phyloP scores from a whole-genome alignment of 2,329 filamentous ascomycete genomes.

The Phoma herbarum region DNA sequence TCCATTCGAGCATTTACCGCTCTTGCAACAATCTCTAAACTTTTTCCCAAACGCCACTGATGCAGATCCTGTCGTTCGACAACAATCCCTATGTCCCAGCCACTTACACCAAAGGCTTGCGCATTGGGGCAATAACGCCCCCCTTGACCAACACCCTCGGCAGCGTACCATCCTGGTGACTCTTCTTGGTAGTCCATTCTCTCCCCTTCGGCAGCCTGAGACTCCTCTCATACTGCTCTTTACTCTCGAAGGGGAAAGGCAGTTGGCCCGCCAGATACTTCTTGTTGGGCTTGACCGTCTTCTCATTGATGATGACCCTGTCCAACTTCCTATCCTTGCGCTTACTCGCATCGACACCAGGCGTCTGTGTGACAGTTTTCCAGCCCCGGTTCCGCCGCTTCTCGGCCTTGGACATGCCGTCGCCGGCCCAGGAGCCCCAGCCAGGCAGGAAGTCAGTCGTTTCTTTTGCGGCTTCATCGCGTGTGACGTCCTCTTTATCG shows the following conservation, averaged over 20 bases:
- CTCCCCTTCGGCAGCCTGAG: slow-evolving; percentile 87
- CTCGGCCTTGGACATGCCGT: slow-evolving; percentile 77
- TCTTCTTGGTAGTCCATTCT: slow-evolving; percentile 97
- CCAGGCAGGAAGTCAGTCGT: slow-evolving; percentile 87
- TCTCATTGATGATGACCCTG: slow-evolving; percentile 92
- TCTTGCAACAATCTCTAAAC: not conserved
- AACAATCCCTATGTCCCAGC: no score
- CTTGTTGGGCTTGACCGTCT: slow-evolving; percentile 86
- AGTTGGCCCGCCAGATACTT: slow-evolving; percentile 86
- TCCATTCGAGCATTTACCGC: not conserved
- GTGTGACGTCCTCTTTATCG: slow-evolving; percentile 77
- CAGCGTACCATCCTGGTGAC: slow-evolving; percentile 88
- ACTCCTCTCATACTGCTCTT: slow-evolving; percentile 88
- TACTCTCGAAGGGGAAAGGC: slow-evolving; percentile 88
- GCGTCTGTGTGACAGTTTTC: slow-evolving; percentile 68
- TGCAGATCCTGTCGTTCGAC: no score
- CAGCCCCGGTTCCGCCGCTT: slow-evolving; percentile 61
- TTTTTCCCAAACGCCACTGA: not conserved
- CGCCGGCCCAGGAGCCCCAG: slow-evolving; percentile 92
- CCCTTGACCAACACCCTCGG: slow-evolving; percentile 90
- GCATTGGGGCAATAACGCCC: slow-evolving; percentile 90
- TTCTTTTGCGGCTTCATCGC: slow-evolving; percentile 83
- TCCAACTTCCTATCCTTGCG: slow-evolving; percentile 84
- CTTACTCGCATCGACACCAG: slow-evolving; percentile 78
- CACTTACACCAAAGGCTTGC: slow-evolving; percentile 69